A percentile compares a stretch with the other conserved stretches of the same genome.
Conservation (phyloP, 2,329 filamentous ascomycete genomes). For the Hypoxylon sp. region DNA sequence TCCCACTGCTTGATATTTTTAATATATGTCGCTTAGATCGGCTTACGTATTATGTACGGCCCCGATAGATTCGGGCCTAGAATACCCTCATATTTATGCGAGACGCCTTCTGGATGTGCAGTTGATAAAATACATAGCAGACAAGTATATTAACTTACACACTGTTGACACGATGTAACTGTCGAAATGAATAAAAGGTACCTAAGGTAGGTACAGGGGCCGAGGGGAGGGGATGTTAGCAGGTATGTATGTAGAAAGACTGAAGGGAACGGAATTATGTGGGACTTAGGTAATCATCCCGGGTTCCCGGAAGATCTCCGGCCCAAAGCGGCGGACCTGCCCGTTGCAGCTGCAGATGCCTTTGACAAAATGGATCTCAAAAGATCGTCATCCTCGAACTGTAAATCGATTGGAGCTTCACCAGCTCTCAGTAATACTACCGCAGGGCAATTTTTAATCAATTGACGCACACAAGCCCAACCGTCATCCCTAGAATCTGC, state of each 20-base stretch:
- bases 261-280: not conserved
- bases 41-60: not conserved
- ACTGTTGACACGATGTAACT: not conserved
- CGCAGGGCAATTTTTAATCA: not conserved
- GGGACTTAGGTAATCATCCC: conserved; percentile 2
- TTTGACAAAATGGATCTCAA: conserved; percentile 5
- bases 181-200: not conserved
- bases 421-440: not conserved
- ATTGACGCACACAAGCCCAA: not conserved
- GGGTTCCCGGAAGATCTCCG: conserved; percentile 35
- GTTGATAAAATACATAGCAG: not conserved
- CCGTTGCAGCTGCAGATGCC: conserved; percentile 21
- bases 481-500: not conserved
- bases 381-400: conserved; percentile 19
- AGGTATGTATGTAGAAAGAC: too few relatives aligned
- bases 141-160: not conserved
- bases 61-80: not conserved
- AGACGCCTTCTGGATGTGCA: not conserved
- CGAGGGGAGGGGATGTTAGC: not conserved
- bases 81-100: not conserved
- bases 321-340: conserved; percentile 25
- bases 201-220: not conserved
- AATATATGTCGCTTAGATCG: not conserved
- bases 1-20: not conserved
- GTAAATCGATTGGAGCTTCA: conserved; percentile 8